Conservation (phyloP, 768 basidiomycete species). For the Podaxis sp. region DNA sequence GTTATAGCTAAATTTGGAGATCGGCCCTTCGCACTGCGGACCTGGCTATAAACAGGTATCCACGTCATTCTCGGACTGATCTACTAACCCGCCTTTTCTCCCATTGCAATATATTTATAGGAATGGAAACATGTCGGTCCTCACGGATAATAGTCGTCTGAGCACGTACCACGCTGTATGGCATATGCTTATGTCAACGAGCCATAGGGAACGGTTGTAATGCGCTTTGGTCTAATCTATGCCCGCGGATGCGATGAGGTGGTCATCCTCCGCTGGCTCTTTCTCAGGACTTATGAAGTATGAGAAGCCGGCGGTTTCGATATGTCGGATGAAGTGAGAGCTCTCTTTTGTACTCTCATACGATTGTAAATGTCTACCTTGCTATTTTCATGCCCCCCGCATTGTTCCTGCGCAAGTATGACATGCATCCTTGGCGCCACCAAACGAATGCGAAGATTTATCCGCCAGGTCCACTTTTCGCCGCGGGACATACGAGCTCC, state of each 20-base stretch:
- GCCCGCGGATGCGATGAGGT: too few species aligned
- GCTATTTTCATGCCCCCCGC: background rate
- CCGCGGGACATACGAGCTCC: background rate
- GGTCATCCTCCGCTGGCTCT: background rate
- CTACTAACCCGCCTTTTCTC: background rate
- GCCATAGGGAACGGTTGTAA: background rate
- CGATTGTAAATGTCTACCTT: background rate
- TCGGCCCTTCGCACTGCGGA: background rate
- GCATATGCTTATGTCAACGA: background rate
- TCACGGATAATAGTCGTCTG: background rate
- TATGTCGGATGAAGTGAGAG: background rate
- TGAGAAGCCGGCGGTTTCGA: conserved; percentile 5
- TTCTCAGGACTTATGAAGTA: background rate
- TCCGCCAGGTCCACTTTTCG: conserved; percentile 1
- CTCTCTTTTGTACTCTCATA: background rate
- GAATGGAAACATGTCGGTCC: conserved; percentile 1
- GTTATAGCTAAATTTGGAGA: background rate
- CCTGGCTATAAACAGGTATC: background rate
- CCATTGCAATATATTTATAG: background rate
- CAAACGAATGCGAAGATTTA: background rate
- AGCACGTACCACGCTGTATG: background rate
- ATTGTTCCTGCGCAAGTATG: too few species aligned
- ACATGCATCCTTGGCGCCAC: too few species aligned
- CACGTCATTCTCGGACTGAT: background rate
- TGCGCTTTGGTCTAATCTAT: background rate